Evolutionary conservation across 1,284 basidiomycete species (phyloP), one percentile per base, ranked within the genome.

Genomic region (Golubevia pallescens): DNA sequence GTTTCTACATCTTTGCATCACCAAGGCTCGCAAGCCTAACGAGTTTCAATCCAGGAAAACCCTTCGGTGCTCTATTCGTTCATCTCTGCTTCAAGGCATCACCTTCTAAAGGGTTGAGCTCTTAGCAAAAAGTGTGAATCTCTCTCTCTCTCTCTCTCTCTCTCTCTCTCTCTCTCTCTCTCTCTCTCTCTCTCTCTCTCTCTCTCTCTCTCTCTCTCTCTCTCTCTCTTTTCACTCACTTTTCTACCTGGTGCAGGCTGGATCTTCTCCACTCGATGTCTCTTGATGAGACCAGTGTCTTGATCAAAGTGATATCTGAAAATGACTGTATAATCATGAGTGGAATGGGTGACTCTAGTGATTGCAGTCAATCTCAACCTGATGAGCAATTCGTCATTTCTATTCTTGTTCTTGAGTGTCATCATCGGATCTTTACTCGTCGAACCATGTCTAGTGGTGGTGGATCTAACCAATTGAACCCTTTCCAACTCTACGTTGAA

Each of bases 221-320:
- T n/a, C n/a, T n/a, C n/a, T n/a, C n/a, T n/a, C n/a, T n/a, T n/a
- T n/a, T n/a, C n/a, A 21, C 54, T 21, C 24, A 81, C 69, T 51
- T 73, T 76, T 57, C 71, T 73, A 2, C 78, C 78, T 0, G 79
- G 77, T 5, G 75, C 72, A 5, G 82, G 82, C 70, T 80, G 73
- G 57, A 84, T 80, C 42, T 77, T 71, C 64, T 83, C 80, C 16
- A 84, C 80, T 20, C 66, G 59, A 58, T 84, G 82, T 19, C 69
- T 63, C 8, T 59, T 66, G 28, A 84, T 75, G 60, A 66, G 77
- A 4, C 81, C 82, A 10, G 80, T 77, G 0, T 28, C 48, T 1
- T 72, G 69, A 57, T 83, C 80, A 56, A 83, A 77, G 0, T 70
- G 70, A 65, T 84, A 84, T 60, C 71, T 64, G 63, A 81, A 84